phyloP scores from a whole-genome alignment of 331 rosid genomes.

The Rosa hybrid region DNA sequence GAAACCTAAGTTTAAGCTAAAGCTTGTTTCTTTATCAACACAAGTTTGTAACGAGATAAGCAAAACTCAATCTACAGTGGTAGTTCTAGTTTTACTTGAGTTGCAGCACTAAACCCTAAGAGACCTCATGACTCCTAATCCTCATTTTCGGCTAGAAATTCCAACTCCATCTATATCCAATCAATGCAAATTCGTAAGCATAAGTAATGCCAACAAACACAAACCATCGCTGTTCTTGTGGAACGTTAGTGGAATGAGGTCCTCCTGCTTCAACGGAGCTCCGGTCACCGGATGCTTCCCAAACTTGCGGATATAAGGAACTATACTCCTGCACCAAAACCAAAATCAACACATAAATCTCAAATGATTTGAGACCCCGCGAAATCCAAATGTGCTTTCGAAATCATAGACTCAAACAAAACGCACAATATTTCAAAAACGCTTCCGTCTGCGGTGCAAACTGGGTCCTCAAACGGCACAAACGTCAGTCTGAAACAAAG shows the following conservation, averaged over 20 bases:
- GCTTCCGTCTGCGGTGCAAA: constrained; percentile 81
- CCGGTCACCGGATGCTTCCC: constrained; percentile 94
- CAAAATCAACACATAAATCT: not conserved
- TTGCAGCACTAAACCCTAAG: constrained; percentile 3
- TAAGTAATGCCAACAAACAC: constrained; percentile 11
- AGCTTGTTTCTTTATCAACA: not conserved
- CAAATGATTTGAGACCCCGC: not conserved
- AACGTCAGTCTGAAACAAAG: constrained; percentile 66
- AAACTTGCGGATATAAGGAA: constrained; percentile 73
- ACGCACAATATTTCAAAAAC: constrained; percentile 75
- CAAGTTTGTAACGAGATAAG: not conserved
- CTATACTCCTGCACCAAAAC: constrained; percentile 62
- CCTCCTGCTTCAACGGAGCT: constrained; percentile 63
- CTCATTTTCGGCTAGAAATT: not conserved
- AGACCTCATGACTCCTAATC: not conserved
- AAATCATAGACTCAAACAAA: not conserved
- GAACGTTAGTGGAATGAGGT: constrained; percentile 76
- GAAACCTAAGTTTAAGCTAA: not conserved
- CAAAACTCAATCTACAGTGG: not conserved
- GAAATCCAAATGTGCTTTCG: not conserved
- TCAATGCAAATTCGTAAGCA: not conserved
- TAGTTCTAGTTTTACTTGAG: not conserved
- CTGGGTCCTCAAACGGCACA: constrained; percentile 84
- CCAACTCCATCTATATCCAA: not conserved
- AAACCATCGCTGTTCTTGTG: constrained; percentile 95